Evolutionary conservation across 1,139 yeast species (phyloP), one percentile per base, ranked within the genome.

Genomic region (Scheffersomyces lignicola): DNA sequence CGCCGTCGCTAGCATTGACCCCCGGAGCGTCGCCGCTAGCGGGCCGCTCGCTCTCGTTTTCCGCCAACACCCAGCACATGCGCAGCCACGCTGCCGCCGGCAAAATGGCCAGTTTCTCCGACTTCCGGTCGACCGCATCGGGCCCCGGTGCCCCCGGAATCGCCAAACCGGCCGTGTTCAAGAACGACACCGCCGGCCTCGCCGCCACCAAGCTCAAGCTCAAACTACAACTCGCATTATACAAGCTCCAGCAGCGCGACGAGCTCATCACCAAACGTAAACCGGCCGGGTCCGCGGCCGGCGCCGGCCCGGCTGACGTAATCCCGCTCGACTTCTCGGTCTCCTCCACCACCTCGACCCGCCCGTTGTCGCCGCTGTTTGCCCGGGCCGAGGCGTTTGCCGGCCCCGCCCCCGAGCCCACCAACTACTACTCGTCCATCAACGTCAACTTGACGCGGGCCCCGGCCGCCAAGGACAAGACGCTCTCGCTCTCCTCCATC

Each of bases 211-310:
- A 78, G 51, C 69, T 87, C 50, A 82, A 82, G 52, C 66, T 80
- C 48, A 78, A 90, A 49, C 70, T 88, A 25, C 84, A 81, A 52
- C 63, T 87, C 47, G 97, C 97, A 1, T 76, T 83, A 49, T 86
- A 79, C 63, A 87, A 86, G 54, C 76, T 85, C 38, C 76, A 60
- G 41, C 61, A 55, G 33, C 7, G 20, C 6, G 39, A 40, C 14
- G 32, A 42, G 12, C 32, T 27, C 14, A 20, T 21, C 29, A 23
- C 36, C 9, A 23, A 29, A 23, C 31, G 31, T 11, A 26, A 16
- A 24, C 32, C 26, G 13, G 24, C 31, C 22, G 31, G 12, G 18
- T 24, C 36, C 6, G 29, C 35, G 17, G 35, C 35, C 8, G 39
- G 45, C 10, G 43, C 50, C 6, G 39, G 42, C 7, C 44, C 47